Percentiles rank a stretch among this genome's conserved stretches.
phyloP scores from a whole-genome alignment of 495 filamentous ascomycete species.

The Daldinia bambusicola region DNA sequence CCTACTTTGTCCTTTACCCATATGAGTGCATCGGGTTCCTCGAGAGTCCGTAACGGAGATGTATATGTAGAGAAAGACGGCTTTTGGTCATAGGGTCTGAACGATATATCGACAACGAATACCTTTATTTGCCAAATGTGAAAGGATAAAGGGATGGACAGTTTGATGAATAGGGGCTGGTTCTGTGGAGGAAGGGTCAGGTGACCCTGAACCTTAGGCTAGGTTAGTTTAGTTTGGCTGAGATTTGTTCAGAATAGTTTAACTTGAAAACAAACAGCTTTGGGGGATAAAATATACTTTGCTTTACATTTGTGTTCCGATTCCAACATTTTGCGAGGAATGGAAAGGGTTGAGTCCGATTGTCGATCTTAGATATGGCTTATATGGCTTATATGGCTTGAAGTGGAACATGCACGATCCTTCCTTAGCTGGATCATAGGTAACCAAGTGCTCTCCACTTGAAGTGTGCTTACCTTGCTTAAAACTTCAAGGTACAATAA shows the following conservation, averaged over 20 bases:
- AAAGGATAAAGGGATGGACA: neutral
- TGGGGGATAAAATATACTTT: too few species aligned
- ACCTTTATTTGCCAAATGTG: neutral
- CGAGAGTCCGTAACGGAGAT: neutral
- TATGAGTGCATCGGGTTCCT: neutral
- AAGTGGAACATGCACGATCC: neutral
- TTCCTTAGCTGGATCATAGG: neutral
- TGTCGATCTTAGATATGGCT: neutral
- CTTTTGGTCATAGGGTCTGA: neutral
- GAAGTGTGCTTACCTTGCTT: too few species aligned
- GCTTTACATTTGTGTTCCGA: too few species aligned
- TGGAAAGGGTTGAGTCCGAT: neutral
- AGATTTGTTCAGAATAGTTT: too few species aligned
- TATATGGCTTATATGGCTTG: too few species aligned
- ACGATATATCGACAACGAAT: neutral
- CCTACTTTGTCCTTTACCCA: neutral
- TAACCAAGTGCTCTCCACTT: neutral
- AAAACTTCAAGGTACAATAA: neutral
- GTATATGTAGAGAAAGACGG: slow-evolving; percentile 1
- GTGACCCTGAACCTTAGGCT: too few species aligned
- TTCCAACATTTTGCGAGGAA: neutral
- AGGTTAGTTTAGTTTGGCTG: too few species aligned
- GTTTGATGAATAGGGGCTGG: neutral
- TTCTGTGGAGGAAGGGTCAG: too few species aligned
- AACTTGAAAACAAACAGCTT: too few species aligned